A percentile compares a stretch with the other conserved stretches of the same genome.
These are phyloP conservation scores for Pseudocercospora macadamiae DNA, from an alignment of 2,329 filamentous ascomycete species.

Conservation along the genomic window DNA sequence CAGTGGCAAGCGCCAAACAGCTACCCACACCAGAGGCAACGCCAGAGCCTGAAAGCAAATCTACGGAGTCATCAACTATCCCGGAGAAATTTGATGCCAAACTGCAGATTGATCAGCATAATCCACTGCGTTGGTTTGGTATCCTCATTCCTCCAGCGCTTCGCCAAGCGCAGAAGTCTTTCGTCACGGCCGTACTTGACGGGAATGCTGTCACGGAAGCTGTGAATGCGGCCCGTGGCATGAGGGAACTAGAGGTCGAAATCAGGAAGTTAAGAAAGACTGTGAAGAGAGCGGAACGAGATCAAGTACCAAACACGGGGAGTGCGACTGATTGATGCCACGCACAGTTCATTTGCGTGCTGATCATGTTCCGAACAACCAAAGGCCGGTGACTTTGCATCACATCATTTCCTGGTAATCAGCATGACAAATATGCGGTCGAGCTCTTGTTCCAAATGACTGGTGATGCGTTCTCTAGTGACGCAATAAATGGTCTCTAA, in stretches of 20 bases:
- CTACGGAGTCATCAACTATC: not conserved
- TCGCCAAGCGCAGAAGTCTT: conserved; percentile 61
- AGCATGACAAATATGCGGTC: too few species aligned
- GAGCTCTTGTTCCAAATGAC: too few species aligned
- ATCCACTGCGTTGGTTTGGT: conserved; percentile 64
- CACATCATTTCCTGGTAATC: not conserved
- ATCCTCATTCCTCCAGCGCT: conserved; percentile 54
- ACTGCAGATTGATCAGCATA: conserved; percentile 33
- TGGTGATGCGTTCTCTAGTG: too few species aligned
- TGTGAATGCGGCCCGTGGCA: conserved; percentile 60
- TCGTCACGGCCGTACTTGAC: conserved; percentile 56
- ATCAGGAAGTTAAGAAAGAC: conserved; percentile 61
- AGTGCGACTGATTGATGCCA: not conserved
- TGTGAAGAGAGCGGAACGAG: conserved; percentile 42
- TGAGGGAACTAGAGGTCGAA: conserved; percentile 69
- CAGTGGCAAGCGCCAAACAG: conserved; percentile 10
- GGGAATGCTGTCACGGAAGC: conserved; percentile 62
- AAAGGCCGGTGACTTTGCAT: not conserved
- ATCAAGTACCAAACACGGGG: not conserved
- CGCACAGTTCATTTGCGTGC: not conserved
- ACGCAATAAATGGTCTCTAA: too few species aligned
- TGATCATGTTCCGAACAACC: not conserved
- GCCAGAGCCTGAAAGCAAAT: conserved; percentile 46
- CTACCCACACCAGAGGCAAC: conserved; percentile 39
- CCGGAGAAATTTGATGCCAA: not conserved